Conservation (phyloP, 106 monocot species). For the Dendrobium officinale region DNA sequence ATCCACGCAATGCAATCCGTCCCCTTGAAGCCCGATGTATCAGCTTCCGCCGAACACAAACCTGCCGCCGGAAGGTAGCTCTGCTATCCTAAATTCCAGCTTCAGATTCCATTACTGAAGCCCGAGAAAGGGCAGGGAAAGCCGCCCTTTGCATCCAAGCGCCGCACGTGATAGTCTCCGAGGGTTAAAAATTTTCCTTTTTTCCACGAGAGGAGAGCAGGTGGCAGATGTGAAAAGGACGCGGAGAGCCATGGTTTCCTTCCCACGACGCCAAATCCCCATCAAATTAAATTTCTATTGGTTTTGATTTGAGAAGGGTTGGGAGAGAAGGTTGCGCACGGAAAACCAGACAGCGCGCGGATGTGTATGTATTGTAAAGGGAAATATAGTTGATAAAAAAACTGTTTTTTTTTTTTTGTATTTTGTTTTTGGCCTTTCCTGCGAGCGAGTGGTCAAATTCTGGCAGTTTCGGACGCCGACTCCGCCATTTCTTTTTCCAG, state of each 20-base stretch:
- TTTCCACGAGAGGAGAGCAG: no score
- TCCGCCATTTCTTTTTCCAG: neutral
- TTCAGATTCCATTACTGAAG: neutral
- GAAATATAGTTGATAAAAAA: neutral
- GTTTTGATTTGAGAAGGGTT: neutral
- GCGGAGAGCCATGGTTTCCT: neutral
- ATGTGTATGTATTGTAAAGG: conserved; percentile 1
- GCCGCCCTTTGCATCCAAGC: neutral
- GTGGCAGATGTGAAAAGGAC: no score
- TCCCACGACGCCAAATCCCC: neutral
- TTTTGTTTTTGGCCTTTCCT: neutral
- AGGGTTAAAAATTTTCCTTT: neutral
- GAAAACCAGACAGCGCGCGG: neutral
- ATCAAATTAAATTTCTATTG: neutral
- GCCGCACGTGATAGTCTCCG: neutral
- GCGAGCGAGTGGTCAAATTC: neutral
- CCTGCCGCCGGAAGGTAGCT: conserved; percentile 6
- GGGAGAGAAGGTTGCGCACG: neutral
- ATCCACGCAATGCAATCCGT: conserved; percentile 4
- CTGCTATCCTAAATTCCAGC: neutral
- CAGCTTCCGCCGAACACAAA: neutral
- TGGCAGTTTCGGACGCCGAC: neutral
- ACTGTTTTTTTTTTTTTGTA: neutral
- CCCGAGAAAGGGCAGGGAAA: neutral
- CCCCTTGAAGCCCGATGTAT: conserved; percentile 8